A percentile compares a stretch with the other conserved stretches of the same genome.
These are phyloP conservation scores for Rhodamnia argentea DNA, from an alignment of 345 rosid genomes.

Conservation along the genomic window DNA sequence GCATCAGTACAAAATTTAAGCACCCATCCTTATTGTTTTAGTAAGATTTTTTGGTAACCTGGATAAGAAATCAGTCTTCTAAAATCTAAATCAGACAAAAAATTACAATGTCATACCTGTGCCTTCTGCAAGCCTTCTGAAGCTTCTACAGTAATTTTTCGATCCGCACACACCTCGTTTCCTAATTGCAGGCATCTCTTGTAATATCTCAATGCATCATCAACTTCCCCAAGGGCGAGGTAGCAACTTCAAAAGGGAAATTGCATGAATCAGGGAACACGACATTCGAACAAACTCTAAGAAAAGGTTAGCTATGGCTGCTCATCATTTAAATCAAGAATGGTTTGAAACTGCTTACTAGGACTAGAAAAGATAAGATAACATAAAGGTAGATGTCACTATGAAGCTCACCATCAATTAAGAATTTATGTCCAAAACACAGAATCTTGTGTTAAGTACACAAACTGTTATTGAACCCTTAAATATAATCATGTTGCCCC, in stretches of 20 bases:
- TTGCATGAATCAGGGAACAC: not conserved
- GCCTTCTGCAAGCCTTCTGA: slow-evolving; percentile 89
- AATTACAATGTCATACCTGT: slow-evolving; percentile 35
- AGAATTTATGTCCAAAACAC: not conserved
- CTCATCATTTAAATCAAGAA: not conserved
- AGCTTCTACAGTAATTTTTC: slow-evolving; percentile 75
- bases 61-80: not conserved
- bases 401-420: not conserved
- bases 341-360: not conserved
- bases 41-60: not conserved
- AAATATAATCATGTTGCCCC: not conserved
- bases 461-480: not conserved
- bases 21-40: not conserved
- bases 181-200: slow-evolving; percentile 69
- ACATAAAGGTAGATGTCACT: not conserved
- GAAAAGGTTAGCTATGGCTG: not conserved
- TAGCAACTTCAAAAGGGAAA: slow-evolving; percentile 46
- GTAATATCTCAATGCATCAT: slow-evolving; percentile 66
- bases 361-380: not conserved
- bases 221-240: slow-evolving; percentile 91
- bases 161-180: slow-evolving; percentile 68
- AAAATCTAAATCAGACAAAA: not conserved
- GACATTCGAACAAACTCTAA: not conserved
- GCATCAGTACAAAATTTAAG: not conserved
- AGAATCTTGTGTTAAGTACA: not conserved